Percentiles rank a stretch among this genome's conserved stretches.
phyloP scores from a whole-genome alignment of 306 rosid species.

The Prunus mongolica region DNA sequence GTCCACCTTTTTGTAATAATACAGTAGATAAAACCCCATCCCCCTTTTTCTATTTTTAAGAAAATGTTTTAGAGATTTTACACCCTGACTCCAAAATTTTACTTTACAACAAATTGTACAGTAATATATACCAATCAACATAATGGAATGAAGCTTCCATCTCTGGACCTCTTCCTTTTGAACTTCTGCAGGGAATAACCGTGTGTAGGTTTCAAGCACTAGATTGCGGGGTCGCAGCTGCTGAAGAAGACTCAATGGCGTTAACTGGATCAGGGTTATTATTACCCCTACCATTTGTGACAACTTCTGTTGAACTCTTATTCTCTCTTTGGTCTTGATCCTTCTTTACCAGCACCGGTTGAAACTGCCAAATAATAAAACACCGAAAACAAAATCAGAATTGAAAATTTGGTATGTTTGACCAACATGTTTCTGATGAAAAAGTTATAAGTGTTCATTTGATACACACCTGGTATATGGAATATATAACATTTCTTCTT shows the following conservation, averaged over 20 bases:
- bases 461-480: conserved; percentile 80
- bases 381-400: background rate
- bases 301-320: conserved; percentile 42
- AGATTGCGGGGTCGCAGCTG: conserved; percentile 42
- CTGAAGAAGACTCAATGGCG: conserved; percentile 50
- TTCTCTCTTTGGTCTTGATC: conserved; percentile 44
- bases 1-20: background rate
- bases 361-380: conserved; percentile 51
- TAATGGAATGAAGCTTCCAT: background rate
- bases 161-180: background rate
- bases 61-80: background rate
- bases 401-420: background rate
- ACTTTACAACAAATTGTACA: conserved; percentile 1
- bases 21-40: background rate
- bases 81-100: background rate
- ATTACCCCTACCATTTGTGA: conserved; percentile 33
- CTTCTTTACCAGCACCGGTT: conserved; percentile 81
- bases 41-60: background rate
- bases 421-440: background rate
- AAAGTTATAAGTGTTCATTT: background rate
- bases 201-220: conserved; percentile 4
- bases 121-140: conserved; percentile 4
- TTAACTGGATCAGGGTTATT: conserved; percentile 49
- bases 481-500: conserved; percentile 93
- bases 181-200: background rate